Percentiles rank a stretch among this genome's conserved stretches.
Evolutionary conservation across 2,329 filamentous ascomycete genomes (phyloP).

Genomic region (Fusarium palustre): DNA sequence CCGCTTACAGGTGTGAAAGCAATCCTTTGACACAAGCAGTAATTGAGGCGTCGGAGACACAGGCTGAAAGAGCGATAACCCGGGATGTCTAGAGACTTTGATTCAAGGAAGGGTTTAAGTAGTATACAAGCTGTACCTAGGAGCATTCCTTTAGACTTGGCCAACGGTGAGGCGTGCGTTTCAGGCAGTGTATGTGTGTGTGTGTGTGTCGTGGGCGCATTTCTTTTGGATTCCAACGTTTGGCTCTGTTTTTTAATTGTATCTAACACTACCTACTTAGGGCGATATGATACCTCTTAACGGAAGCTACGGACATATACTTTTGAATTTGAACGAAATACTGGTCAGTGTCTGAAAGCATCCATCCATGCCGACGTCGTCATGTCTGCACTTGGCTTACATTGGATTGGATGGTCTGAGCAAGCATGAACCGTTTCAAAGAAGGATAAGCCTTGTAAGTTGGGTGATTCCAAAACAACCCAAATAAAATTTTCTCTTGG

Average conservation of each 20-base stretch:
- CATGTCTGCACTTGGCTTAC: slow-evolving; percentile 12
- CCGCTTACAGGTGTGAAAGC: slow-evolving; percentile 20
- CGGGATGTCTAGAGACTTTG: slow-evolving; percentile 19
- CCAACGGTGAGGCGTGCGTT: slow-evolving; percentile 35
- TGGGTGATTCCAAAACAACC: slow-evolving; percentile 8
- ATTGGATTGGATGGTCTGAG: slow-evolving; percentile 28
- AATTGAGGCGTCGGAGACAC: slow-evolving; percentile 40
- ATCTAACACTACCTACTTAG: background rate
- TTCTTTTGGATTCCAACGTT: slow-evolving; percentile 3
- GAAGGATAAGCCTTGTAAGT: slow-evolving; percentile 4
- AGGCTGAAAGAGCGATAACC: slow-evolving; percentile 40
- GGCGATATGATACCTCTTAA: background rate
- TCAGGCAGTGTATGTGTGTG: slow-evolving; percentile 8
- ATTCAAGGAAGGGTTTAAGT: background rate
- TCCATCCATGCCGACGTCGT: slow-evolving; percentile 4
- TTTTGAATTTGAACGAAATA: slow-evolving; percentile 9
- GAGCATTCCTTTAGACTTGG: slow-evolving; percentile 7
- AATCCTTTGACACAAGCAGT: slow-evolving; percentile 16
- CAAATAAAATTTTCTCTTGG: background rate
- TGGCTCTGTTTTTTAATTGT: background rate
- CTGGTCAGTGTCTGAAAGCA: slow-evolving; percentile 25
- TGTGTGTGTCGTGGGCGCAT: slow-evolving; percentile 18
- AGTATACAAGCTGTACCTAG: background rate
- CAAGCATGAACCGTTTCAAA: slow-evolving; percentile 40
- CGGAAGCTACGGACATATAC: background rate